These are phyloP conservation scores for Cadophora sp. DNA, from an alignment of 2,329 filamentous ascomycete genomes.

Conservation along the genomic window DNA sequence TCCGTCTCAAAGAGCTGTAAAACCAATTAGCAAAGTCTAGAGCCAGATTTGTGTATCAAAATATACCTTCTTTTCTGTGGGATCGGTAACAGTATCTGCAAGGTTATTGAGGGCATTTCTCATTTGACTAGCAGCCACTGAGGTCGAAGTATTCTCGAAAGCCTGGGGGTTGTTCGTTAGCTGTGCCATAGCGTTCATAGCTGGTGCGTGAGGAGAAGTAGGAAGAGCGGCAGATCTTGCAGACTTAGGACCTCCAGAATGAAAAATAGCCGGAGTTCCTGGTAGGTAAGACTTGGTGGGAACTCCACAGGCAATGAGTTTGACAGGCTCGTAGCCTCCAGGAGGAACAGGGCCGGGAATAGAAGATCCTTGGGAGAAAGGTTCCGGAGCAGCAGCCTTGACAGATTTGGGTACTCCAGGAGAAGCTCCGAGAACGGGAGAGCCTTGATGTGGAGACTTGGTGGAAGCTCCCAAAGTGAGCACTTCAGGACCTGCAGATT, in stretches of 20 bases:
- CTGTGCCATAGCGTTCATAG: conserved; percentile 33
- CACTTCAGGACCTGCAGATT: background rate
- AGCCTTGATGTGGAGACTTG: background rate
- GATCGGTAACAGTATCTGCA: conserved; percentile 86
- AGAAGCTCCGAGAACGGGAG: background rate
- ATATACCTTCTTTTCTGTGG: conserved; percentile 80
- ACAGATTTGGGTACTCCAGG: background rate
- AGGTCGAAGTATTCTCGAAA: conserved; percentile 99
- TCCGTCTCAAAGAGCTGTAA: conserved; percentile 91
- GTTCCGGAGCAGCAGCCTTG: background rate
- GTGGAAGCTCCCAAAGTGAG: background rate
- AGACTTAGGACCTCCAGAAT: conserved; percentile 11
- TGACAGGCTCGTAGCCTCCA: conserved; percentile 13
- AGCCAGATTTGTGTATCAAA: background rate
- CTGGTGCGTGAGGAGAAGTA: conserved; percentile 21
- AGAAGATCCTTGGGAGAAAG: background rate
- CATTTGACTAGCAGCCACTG: conserved; percentile 98
- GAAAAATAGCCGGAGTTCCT: background rate
- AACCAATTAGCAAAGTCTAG: conserved; percentile 27
- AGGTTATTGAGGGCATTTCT: conserved; percentile 95
- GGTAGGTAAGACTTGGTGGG: background rate
- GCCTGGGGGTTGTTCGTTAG: conserved; percentile 67
- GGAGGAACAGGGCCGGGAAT: background rate
- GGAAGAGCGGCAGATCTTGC: conserved; percentile 16
- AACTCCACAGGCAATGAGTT: background rate